phyloP scores from a whole-genome alignment of 208 protist species.

The Wallacemonas sp. region DNA sequence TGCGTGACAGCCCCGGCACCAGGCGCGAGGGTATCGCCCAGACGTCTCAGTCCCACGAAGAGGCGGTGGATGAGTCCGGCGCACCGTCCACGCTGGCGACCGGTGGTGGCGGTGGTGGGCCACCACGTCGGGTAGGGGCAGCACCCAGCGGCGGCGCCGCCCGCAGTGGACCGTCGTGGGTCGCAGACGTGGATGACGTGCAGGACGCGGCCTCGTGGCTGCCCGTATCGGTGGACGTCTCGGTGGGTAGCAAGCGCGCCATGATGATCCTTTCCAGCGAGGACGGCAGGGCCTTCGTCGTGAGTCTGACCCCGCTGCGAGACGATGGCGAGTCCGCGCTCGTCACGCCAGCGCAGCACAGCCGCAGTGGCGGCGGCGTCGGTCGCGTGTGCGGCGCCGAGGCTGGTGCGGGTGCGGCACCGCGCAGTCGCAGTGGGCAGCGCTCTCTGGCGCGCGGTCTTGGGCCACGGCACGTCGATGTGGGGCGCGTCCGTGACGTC shows the following conservation, averaged over 20 bases:
- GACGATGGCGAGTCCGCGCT: slow-evolving; percentile 13
- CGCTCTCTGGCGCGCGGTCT: background rate
- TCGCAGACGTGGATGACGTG: background rate
- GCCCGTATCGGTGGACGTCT: slow-evolving; percentile 68
- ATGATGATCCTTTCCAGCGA: slow-evolving; percentile 56
- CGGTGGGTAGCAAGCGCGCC: slow-evolving; percentile 35
- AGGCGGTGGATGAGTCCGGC: no score
- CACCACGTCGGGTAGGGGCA: no score
- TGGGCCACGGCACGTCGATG: background rate
- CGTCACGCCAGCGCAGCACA: background rate
- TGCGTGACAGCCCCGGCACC: background rate
- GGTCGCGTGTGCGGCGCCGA: no score
- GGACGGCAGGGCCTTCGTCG: slow-evolving; percentile 74
- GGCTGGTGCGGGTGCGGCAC: no score
- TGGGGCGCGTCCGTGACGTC: background rate
- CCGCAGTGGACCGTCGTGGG: background rate
- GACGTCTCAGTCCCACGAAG: no score
- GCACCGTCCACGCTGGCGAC: no score
- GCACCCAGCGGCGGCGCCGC: no score
- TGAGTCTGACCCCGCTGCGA: slow-evolving; percentile 21
- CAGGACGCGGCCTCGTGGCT: slow-evolving; percentile 25
- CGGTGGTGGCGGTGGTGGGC: no score
- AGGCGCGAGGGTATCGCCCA: no score
- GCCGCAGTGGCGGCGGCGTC: background rate
- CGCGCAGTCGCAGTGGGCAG: no score